phyloP scores from a whole-genome alignment of 1,139 yeast genomes.

The Hyphopichia fennica region DNA sequence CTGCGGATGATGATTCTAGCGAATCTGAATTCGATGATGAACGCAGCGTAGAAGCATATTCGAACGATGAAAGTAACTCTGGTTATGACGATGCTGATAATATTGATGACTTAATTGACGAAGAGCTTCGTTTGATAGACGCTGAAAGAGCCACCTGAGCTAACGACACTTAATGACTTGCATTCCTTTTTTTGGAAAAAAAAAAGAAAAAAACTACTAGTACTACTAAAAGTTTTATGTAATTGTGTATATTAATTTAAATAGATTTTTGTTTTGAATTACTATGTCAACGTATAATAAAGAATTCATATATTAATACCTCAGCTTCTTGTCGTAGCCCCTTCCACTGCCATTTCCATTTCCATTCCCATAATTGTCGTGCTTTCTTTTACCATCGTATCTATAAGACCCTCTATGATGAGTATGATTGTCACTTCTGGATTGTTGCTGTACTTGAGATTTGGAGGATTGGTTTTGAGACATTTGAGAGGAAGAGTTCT shows the following conservation, averaged over 20 bases:
- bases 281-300: neutral
- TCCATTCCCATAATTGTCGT: slow-evolving; percentile 20
- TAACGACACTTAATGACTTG: neutral
- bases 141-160: neutral
- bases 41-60: neutral
- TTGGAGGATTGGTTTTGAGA: neutral
- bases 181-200: neutral
- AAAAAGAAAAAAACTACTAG: slow-evolving; percentile 6
- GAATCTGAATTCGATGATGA: neutral
- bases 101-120: neutral
- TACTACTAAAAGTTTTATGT: too few relatives aligned
- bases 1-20: neutral
- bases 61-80: neutral
- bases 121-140: neutral
- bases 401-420: slow-evolving; percentile 7
- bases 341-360: too few relatives aligned
- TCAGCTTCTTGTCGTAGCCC: slow-evolving; percentile 33
- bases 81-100: neutral
- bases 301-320: slow-evolving; percentile 16
- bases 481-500: neutral
- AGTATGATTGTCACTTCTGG: slow-evolving; percentile 5
- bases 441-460: slow-evolving; percentile 4
- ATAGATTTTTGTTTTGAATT: neutral
- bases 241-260: neutral
- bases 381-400: slow-evolving; percentile 25